Evolutionary conservation across 371 early-diverging fungal genomes (phyloP), one percentile per base, ranked within the genome.

Genomic region (Fennellomyces sp.): DNA sequence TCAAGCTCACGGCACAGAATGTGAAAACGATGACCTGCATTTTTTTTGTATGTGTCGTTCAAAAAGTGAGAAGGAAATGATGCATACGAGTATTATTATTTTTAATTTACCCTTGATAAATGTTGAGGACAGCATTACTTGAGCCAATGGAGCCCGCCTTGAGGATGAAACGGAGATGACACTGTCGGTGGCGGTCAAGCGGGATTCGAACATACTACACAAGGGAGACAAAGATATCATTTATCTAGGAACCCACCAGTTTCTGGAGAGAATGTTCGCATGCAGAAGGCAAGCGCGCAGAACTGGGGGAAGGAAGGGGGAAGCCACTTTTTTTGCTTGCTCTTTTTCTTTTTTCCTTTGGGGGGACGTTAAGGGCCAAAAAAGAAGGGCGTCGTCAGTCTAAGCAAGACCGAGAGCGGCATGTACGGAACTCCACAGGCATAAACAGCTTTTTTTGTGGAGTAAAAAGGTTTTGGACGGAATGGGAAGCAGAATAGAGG

Each of bases 171-270:
- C 95, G 88, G 48, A 97, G 74, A 28, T 83, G 74, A 52, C 89
- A 91, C 8, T 88, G 83, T 3, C 70, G 47, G 36, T 47, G 31
- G 8, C 33, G 70, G 30, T 69, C 65, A 21, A 94, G 88, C 41
- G 94, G 94, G 30, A 96, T 82, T 21, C 96, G 88, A 51, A 90
- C 71, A 67, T 89, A 92, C 93, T 93, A 77, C 28, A 61, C 11
- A 30, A 53, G 8, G 35, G 35, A 8, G 6, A 8, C 35, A 45
- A 23, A 45, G 35, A 33, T 33, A 13, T 33, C 35, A 33, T 33
- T 33, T 13, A 33, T 33, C 35, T 33, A 33, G 35, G 35, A 33
- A 33, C 35, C 35, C 35, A 33, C 6, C 13, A 33, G 38, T 45
- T 60, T 61, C 61, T 61, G 55, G 55, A 54, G 55, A 61, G 61